phyloP scores from a whole-genome alignment of 495 filamentous ascomycete species.

The Penicillium diatomitis region DNA sequence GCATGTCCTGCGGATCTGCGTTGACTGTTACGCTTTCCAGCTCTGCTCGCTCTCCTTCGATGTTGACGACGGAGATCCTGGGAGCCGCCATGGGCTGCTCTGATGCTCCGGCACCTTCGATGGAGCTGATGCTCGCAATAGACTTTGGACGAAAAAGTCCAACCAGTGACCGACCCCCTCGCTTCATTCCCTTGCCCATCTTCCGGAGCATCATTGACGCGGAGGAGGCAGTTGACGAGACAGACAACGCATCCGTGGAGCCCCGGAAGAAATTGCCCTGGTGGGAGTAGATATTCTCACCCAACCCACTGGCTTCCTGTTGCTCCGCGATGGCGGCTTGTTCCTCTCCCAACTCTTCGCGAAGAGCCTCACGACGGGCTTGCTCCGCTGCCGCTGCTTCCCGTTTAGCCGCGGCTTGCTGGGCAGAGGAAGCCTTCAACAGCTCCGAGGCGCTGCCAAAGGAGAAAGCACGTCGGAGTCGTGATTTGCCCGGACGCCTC shows the following conservation, averaged over 20 bases:
- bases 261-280: slow-evolving; percentile 78
- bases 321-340: slow-evolving; percentile 83
- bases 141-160: slow-evolving; percentile 95
- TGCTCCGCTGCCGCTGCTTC: slow-evolving; percentile 51
- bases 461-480: slow-evolving; percentile 86
- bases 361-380: slow-evolving; percentile 59
- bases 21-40: slow-evolving; percentile 70
- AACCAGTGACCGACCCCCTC: slow-evolving; percentile 78
- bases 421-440: slow-evolving; percentile 62
- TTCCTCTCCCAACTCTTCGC: slow-evolving; percentile 69
- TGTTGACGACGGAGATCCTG: slow-evolving; percentile 88
- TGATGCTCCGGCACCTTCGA: slow-evolving; percentile 48
- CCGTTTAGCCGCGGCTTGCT: slow-evolving; percentile 47
- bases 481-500: slow-evolving; percentile 70
- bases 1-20: slow-evolving; percentile 56
- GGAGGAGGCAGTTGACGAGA: slow-evolving; percentile 95
- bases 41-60: slow-evolving; percentile 68
- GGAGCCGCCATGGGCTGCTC: slow-evolving; percentile 57
- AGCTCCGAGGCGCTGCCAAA: slow-evolving; percentile 96
- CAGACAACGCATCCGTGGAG: slow-evolving; percentile 93
- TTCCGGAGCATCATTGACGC: slow-evolving; percentile 99
- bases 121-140: slow-evolving; percentile 62
- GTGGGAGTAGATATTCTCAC: slow-evolving; percentile 87
- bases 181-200: slow-evolving; percentile 98
- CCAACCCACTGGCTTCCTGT: slow-evolving; percentile 86